These are phyloP conservation scores for Saccharomyces hybrid DNA, from an alignment of 1,139 yeast genomes.

Conservation along the genomic window DNA sequence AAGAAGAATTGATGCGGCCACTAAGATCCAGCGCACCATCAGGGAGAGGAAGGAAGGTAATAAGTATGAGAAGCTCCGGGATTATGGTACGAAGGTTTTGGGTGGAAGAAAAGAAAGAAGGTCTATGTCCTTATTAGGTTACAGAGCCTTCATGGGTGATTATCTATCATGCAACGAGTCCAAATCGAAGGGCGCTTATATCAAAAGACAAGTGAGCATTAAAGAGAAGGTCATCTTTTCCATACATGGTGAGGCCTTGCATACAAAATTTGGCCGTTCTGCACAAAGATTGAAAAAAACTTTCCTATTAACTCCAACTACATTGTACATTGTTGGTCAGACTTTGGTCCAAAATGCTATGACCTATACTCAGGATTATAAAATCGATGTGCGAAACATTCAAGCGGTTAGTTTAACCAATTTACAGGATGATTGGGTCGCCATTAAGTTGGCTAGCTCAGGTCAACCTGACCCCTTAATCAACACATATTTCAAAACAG, in stretches of 20 bases:
- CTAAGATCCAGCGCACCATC: conserved; percentile 77
- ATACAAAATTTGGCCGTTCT: conserved; percentile 88
- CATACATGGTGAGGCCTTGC: conserved; percentile 69
- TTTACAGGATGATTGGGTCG: conserved; percentile 90
- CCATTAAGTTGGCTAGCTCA: conserved; percentile 53
- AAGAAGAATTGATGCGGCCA: conserved; percentile 83
- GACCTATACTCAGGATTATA: conserved; percentile 56
- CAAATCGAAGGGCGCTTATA: conserved; percentile 64
- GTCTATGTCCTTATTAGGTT: conserved; percentile 77
- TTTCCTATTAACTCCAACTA: conserved; percentile 55
- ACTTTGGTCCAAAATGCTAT: conserved; percentile 66
- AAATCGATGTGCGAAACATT: conserved; percentile 55
- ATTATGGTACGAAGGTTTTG: conserved; percentile 64
- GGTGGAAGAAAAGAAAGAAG: conserved; percentile 85
- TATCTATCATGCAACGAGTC: conserved; percentile 77
- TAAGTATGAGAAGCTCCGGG: conserved; percentile 75
- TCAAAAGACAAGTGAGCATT: conserved; percentile 60
- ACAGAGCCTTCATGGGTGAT: conserved; percentile 88
- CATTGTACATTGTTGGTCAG: conserved; percentile 66
- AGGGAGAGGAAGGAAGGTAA: conserved; percentile 75
- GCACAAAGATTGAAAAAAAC: conserved; percentile 71
- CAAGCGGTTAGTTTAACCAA: conserved; percentile 62
- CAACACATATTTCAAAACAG: conserved; percentile 83
- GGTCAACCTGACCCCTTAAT: conserved; percentile 71
- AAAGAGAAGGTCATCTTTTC: conserved; percentile 71